phyloP scores from a whole-genome alignment of 2,329 filamentous ascomycete genomes.

The Botrytis pseudocinerea region DNA sequence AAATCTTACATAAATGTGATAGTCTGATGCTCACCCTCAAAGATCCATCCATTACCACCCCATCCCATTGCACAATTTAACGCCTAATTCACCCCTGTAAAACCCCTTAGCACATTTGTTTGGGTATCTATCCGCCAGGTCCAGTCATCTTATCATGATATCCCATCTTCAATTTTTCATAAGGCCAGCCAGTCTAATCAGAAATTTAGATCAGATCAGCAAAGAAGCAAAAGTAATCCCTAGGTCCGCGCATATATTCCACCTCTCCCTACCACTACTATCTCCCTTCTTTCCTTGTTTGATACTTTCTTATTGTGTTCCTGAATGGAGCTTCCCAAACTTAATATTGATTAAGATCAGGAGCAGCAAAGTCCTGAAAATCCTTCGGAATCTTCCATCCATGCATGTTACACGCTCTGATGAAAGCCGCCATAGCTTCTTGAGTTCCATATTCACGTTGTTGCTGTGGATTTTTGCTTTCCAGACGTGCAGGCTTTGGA shows the following conservation, averaged over 20 bases:
- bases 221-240: neutral
- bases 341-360: neutral
- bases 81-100: neutral
- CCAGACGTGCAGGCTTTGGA: conserved; percentile 70
- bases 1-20: neutral
- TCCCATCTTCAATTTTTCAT: neutral
- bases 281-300: neutral
- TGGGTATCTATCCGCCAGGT: neutral
- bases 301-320: conserved; percentile 30
- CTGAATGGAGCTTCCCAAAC: neutral
- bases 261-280: conserved; percentile 28
- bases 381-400: conserved; percentile 72
- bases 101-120: neutral
- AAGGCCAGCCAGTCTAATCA: neutral
- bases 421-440: conserved; percentile 75
- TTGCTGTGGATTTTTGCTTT: conserved; percentile 29
- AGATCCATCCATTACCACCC: neutral
- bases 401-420: conserved; percentile 65
- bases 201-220: neutral
- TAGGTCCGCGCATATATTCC: neutral
- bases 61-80: neutral
- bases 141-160: neutral
- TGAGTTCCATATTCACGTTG: conserved; percentile 60
- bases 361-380: conserved; percentile 44
- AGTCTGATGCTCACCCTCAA: neutral